Evolutionary conservation across 2,329 filamentous ascomycete genomes (phyloP).

Genomic region (Pseudogymnoascus sp.): DNA sequence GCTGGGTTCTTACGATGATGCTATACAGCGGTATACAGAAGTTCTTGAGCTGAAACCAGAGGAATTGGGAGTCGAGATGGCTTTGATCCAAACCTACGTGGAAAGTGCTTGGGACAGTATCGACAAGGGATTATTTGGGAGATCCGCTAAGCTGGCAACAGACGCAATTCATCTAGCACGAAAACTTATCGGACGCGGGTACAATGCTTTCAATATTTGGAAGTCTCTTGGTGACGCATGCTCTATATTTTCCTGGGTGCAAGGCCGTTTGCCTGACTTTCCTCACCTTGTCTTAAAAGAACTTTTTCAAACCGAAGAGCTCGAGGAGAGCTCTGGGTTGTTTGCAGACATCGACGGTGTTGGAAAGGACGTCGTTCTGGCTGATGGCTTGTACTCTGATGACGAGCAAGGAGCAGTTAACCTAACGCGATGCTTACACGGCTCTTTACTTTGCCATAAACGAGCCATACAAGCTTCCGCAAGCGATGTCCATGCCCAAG

Average conservation of each 20-base stretch:
- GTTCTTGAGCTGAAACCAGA: constrained; percentile 61
- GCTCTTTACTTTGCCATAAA: constrained; percentile 79
- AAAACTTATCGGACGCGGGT: constrained; percentile 47
- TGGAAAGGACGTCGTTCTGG: constrained; percentile 33
- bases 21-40: constrained; percentile 66
- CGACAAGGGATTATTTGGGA: constrained; percentile 79
- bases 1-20: constrained; percentile 80
- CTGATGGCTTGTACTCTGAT: constrained; percentile 27
- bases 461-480: constrained; percentile 68
- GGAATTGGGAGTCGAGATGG: constrained; percentile 83
- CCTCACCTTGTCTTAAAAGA: constrained; percentile 50
- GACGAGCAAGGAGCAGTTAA: constrained; percentile 32
- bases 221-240: constrained; percentile 86
- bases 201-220: constrained; percentile 88
- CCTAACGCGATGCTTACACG: constrained; percentile 55
- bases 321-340: constrained; percentile 48
- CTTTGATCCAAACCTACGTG: constrained; percentile 78
- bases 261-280: constrained; percentile 57
- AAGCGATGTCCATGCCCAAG: constrained; percentile 76
- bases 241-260: constrained; percentile 72
- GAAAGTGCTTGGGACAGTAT: constrained; percentile 73
- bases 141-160: constrained; percentile 63
- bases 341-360: constrained; percentile 65
- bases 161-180: constrained; percentile 63
- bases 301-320: constrained; percentile 51